These are phyloP conservation scores for Leccinum ponderosum DNA, from an alignment of 1,284 basidiomycete genomes.

Conservation along the genomic window DNA sequence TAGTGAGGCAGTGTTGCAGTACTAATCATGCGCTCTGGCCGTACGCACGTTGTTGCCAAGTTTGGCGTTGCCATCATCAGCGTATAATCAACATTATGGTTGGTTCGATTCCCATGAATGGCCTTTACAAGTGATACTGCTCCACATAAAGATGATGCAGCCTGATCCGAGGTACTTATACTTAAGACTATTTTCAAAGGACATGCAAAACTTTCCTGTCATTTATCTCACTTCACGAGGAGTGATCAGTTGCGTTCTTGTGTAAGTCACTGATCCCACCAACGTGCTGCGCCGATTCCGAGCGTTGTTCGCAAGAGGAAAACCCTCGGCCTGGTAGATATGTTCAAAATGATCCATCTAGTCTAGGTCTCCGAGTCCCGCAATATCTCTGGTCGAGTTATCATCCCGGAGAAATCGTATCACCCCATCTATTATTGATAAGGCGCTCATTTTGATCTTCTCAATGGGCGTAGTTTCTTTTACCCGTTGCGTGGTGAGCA, in stretches of 20 bases:
- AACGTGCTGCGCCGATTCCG: no score
- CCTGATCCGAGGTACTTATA: not conserved
- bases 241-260: not conserved
- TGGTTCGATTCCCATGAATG: not conserved
- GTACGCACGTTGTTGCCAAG: not conserved
- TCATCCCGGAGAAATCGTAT: not conserved
- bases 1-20: slow-evolving; percentile 14
- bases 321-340: not conserved
- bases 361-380: not conserved
- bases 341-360: not conserved
- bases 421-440: not conserved
- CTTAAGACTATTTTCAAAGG: not conserved
- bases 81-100: not conserved
- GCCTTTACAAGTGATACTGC: not conserved
- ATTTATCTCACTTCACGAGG: not conserved
- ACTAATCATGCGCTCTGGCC: slow-evolving; percentile 1
- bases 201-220: not conserved
- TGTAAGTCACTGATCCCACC: not conserved
- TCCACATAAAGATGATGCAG: not conserved
- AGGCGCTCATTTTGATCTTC: not conserved
- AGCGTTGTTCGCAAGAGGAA: not conserved
- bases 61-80: not conserved
- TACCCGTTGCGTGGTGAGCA: not conserved
- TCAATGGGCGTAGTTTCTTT: not conserved
- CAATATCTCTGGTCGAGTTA: not conserved